Evolutionary conservation across 257 asterid genomes (phyloP).

Genomic region (Solanum dulcamara): DNA sequence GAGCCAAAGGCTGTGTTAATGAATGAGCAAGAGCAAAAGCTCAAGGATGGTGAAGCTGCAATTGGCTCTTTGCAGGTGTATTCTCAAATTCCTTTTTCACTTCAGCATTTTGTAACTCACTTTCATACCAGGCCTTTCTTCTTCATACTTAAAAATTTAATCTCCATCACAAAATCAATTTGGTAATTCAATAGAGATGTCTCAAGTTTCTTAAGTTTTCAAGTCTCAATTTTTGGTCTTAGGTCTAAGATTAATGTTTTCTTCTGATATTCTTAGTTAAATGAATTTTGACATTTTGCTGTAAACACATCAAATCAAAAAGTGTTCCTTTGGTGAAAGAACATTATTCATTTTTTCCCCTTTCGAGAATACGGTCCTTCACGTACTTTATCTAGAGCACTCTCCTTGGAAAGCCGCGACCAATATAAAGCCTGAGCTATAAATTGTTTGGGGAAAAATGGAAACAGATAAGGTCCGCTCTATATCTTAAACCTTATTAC

Average conservation of each 20-base stretch:
- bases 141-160: not conserved
- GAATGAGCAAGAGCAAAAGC: conserved; percentile 72
- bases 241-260: not conserved
- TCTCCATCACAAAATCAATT: not conserved
- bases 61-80: conserved; percentile 66
- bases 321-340: not conserved
- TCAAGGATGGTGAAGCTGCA: conserved; percentile 74
- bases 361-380: not conserved
- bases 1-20: conserved; percentile 75
- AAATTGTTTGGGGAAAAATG: not conserved
- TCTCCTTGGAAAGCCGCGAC: not conserved
- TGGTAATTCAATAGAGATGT: not conserved
- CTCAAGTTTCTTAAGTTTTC: not conserved
- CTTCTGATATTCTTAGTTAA: not conserved
- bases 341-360: not conserved
- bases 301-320: not conserved
- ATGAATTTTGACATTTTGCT: not conserved
- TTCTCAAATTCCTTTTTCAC: not conserved
- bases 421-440: not conserved
- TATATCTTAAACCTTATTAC: not conserved
- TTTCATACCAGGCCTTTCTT: not conserved
- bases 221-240: not conserved
- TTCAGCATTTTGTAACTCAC: not conserved
- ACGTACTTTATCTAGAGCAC: not conserved
- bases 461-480: not conserved